Base-by-base conservation (phyloP, 2,329 filamentous ascomycete species). In the Penicillium sp. region DNA sequence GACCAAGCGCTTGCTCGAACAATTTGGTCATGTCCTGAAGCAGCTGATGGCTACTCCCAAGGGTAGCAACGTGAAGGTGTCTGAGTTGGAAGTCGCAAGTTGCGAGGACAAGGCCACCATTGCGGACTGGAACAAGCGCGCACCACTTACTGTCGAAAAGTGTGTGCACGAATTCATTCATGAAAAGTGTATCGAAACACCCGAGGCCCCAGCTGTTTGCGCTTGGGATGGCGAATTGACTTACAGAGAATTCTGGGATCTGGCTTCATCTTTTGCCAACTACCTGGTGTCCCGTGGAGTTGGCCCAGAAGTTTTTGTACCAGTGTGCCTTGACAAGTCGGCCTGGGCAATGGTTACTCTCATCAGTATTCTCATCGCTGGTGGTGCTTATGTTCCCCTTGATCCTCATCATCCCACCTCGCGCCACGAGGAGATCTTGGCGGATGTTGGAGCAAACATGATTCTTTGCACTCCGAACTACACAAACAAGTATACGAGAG, bases 1-100 rank as follows among this genome's bases (percentile, higher is more conserved):
- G 19, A 83, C 87, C 73, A 74, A 86, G 63, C 76, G 78, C 31
- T 80, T 85, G 6, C 71, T 87, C 11, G 69, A 73, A 1, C 83
- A 87, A 58, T 76, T 89, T 13, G 59, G 60, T 11, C 68, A 68
- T 45, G 66, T 76, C 5, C 58, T 76, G 13, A 58, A 66, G 7
- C 74, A 76, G 51, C 60, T 77, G 14, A 64, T 70, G n/a, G 54
- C 64, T 2, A 50, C 67, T n/a, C 56, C 57, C 2, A 65, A 68
- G 50, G 55, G 57, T 1, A 67, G 65, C 33, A 55, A 46, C 1
- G 44, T 51, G 14, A 74, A 64, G 19, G 31, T 76, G 2, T 59
- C 58, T 6, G 65, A 69, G 9, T 29, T 76, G 44, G 69, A 76
- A 10, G 27, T 74, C 35, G 48, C 71, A 21, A 74, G 74, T 33